Base-by-base conservation (phyloP, 2,329 filamentous ascomycete species). In the Mycogone perniciosa region DNA sequence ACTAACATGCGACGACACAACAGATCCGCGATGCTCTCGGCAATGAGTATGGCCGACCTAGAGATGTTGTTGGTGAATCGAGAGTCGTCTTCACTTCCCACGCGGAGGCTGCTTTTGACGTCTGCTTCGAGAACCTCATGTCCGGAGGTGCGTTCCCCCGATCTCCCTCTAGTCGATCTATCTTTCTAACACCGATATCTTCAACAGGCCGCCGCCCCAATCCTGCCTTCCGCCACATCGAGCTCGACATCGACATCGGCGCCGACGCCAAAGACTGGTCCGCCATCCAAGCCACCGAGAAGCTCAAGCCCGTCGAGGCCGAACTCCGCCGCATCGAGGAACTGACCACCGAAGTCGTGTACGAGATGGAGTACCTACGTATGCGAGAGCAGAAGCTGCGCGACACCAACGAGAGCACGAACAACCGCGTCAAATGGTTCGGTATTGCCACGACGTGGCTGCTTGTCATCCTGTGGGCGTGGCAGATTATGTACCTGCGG, bases 361-460 rank as follows among this genome's bases (percentile, higher is more conserved):
- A 72, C 56, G 92, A 97, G 79, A 95, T 99, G 92, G 92, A 97
- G 58, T 99, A 97, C 74, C 81, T 99, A 62, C 82, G 93, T 59
- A 63, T 71, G 37, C 82, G 93, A 62, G 93, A 99, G 78, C 90
- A 96, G 81, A 95, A 89, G 77, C 80, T 99, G 62, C 81, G 93
- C 68, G 92, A 99, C 74, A 99, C 93, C 61, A 99, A 99, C 72
- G 93, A 99, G 85, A 97, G 92, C 78, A 99, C 93, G 59, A 99
- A 99, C 74, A 93, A 88, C 73, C 83, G 93, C 53, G 93, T 99
- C 64, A 99, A 97, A 78, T 97, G 89, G 90, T 99, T 99, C 72
- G 92, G 92, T 44, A 84, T 96, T 68, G 83, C 85, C 58, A 97
- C 92, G 30, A 97, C 96, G 74, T 86, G 89, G 56, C 85, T 96